phyloP scores from a whole-genome alignment of 2,329 filamentous ascomycete genomes.

The Sporothrix variecibatus region DNA sequence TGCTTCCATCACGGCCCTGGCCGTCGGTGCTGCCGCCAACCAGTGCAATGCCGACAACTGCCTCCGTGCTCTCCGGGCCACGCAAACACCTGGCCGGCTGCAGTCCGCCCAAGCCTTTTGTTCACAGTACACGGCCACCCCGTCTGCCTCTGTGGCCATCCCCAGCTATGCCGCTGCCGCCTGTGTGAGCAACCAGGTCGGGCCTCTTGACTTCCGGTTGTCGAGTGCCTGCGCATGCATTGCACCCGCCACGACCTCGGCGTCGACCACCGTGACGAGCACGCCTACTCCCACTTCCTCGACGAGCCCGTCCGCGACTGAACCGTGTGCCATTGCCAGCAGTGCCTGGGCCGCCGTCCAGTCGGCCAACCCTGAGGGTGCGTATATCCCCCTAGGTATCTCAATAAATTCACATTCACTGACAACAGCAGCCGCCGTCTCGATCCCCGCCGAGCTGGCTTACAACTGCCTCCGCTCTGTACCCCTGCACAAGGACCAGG shows the following conservation, averaged over 20 bases:
- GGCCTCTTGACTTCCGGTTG: conserved; percentile 29
- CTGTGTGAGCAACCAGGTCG: conserved; percentile 33
- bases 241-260: conserved; percentile 8
- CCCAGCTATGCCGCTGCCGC: conserved; percentile 32
- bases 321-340: conserved; percentile 30
- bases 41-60: conserved; percentile 40
- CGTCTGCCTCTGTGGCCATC: conserved; percentile 26
- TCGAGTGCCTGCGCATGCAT: conserved; percentile 35
- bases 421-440: conserved; percentile 33
- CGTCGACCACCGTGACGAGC: not conserved
- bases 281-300: not conserved
- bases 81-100: conserved; percentile 38
- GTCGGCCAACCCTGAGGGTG: conserved; percentile 11
- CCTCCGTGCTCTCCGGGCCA: conserved; percentile 42
- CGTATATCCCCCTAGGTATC: not conserved
- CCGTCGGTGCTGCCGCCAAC: not conserved
- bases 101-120: conserved; percentile 40
- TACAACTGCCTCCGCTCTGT: conserved; percentile 47
- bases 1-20: not conserved
- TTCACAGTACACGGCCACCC: conserved; percentile 32
- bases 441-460: conserved; percentile 42
- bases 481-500: conserved; percentile 43
- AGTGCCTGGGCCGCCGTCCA: conserved; percentile 30
- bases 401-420: not conserved
- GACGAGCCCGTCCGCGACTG: not conserved